Evolutionary conservation across 192 early-diverging fungal species (phyloP).

Genomic region (Glomus cerebriforme): DNA sequence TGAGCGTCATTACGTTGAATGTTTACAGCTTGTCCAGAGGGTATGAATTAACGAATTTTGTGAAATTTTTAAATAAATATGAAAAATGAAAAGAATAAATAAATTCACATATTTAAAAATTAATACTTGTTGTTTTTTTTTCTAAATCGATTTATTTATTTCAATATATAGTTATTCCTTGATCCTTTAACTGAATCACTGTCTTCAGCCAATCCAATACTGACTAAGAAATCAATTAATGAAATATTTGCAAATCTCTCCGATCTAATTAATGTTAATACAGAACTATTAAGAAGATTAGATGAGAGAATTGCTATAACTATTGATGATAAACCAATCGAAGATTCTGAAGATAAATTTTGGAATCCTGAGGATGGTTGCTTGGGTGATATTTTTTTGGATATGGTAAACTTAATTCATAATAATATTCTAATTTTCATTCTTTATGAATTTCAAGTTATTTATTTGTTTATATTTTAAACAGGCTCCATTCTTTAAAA

Average conservation of each 20-base stretch:
- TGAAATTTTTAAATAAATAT: no score
- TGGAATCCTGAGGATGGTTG: slow-evolving; percentile 45
- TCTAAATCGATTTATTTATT: slow-evolving; percentile 37
- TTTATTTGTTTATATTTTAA: not conserved
- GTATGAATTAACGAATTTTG: slow-evolving; percentile 2
- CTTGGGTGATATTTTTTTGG: slow-evolving; percentile 74
- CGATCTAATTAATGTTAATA: slow-evolving; percentile 63
- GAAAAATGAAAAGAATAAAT: not conserved
- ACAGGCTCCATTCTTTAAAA: slow-evolving; percentile 69
- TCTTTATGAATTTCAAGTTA: not conserved
- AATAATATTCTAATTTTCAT: slow-evolving; percentile 1
- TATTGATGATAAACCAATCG: slow-evolving; percentile 31
- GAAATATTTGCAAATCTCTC: slow-evolving; percentile 70
- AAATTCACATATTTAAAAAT: not conserved
- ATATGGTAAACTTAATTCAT: slow-evolving; percentile 48
- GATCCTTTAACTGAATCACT: slow-evolving; percentile 30
- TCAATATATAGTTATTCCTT: slow-evolving; percentile 31
- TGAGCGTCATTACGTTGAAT: slow-evolving; percentile 84
- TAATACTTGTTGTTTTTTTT: slow-evolving; percentile 18
- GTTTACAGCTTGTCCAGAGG: slow-evolving; percentile 67
- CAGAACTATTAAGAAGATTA: slow-evolving; percentile 56
- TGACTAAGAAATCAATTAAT: slow-evolving; percentile 58
- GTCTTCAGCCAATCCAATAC: slow-evolving; percentile 66
- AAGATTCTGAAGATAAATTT: slow-evolving; percentile 31
- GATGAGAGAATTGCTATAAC: slow-evolving; percentile 54